phyloP scores from a whole-genome alignment of 179 eudicot genomes.

The Carnegiea gigantea region DNA sequence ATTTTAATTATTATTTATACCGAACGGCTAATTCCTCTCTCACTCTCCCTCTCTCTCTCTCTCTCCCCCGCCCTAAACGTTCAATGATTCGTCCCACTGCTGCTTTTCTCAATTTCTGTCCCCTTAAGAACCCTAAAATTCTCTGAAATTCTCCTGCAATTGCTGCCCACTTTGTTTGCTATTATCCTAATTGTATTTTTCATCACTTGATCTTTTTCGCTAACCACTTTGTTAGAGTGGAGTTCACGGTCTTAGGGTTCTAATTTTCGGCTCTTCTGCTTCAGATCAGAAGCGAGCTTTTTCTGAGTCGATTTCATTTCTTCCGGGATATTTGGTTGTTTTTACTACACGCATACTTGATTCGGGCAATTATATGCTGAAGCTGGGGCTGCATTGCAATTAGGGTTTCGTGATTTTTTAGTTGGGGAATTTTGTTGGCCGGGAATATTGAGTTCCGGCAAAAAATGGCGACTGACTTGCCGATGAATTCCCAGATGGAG shows the following conservation, averaged over 20 bases:
- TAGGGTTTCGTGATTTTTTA: constrained; percentile 17
- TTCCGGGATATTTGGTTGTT: background rate
- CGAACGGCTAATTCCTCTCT: constrained; percentile 10
- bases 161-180: background rate
- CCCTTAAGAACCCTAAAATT: constrained; percentile 21
- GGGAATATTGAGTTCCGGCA: constrained; percentile 28
- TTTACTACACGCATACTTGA: background rate
- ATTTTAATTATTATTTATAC: background rate
- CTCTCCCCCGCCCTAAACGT: background rate
- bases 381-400: constrained; percentile 1
- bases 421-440: constrained; percentile 18
- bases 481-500: constrained; percentile 94
- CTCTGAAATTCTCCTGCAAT: background rate
- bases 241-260: constrained; percentile 14
- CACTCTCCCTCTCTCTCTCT: background rate
- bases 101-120: constrained; percentile 12
- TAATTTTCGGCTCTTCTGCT: constrained; percentile 6
- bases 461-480: constrained; percentile 63
- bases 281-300: constrained; percentile 4
- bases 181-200: background rate
- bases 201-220: background rate
- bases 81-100: background rate
- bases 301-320: background rate
- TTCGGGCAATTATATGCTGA: constrained; percentile 10
- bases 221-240: background rate